Evolutionary conservation across 2,329 filamentous ascomycete species (phyloP).

Genomic region (Epichloe hybrida): DNA sequence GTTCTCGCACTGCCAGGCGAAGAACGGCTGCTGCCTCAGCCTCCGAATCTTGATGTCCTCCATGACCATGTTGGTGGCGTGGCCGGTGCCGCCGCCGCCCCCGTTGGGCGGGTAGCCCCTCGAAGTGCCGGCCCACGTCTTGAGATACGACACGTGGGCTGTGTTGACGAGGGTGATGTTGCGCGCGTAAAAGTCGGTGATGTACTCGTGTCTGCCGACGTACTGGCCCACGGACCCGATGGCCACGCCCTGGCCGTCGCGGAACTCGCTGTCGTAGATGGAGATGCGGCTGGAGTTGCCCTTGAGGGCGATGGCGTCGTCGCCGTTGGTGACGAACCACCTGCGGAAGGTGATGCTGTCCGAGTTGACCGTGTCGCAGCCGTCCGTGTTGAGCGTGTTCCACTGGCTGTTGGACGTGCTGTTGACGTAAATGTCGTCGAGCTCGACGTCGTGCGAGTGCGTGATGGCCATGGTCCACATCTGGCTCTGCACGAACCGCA

Average conservation of each 20-base stretch:
- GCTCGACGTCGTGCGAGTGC: constrained; percentile 29
- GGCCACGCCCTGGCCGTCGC: constrained; percentile 37
- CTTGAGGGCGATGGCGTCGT: constrained; percentile 41
- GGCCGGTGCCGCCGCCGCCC: constrained; percentile 40
- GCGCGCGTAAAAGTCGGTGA: constrained; percentile 33
- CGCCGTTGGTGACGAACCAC: constrained; percentile 37
- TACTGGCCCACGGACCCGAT: constrained; percentile 46
- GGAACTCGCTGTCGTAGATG: constrained; percentile 34
- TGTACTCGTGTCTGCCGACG: constrained; percentile 29
- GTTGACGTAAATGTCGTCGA: constrained; percentile 40
- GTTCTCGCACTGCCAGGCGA: constrained; percentile 23
- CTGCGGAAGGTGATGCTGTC: constrained; percentile 36
- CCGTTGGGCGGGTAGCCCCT: constrained; percentile 42
- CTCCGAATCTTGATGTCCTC: constrained; percentile 17
- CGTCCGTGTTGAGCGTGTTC: constrained; percentile 27
- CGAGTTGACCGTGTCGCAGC: constrained; percentile 37
- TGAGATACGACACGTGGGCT: constrained; percentile 36
- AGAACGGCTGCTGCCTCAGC: constrained; percentile 18
- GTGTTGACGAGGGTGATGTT: constrained; percentile 34
- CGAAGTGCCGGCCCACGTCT: constrained; percentile 43
- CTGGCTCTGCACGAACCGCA: constrained; percentile 41
- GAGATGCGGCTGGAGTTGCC: constrained; percentile 41
- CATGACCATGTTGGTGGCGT: constrained; percentile 17
- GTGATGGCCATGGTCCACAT: constrained; percentile 48
- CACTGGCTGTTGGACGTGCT: constrained; percentile 25